Evolutionary conservation across 495 filamentous ascomycete species (phyloP).

Genomic region (Daldinia concentrica): DNA sequence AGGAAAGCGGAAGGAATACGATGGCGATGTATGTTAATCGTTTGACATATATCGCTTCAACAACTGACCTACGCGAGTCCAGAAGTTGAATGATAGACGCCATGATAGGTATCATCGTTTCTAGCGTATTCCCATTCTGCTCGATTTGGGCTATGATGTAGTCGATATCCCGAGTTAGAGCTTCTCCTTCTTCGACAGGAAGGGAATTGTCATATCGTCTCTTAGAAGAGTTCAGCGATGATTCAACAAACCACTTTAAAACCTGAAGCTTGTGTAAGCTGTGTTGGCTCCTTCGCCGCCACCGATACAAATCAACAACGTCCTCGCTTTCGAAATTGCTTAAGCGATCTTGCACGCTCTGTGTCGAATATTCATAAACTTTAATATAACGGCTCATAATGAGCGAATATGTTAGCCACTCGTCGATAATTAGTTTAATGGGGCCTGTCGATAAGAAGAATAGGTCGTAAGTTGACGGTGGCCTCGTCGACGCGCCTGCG

Average conservation of each 20-base stretch:
- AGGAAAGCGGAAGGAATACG: slow-evolving; percentile 52
- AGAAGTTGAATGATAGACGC: slow-evolving; percentile 45
- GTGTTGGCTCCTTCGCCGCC: slow-evolving; percentile 18
- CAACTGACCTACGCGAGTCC: slow-evolving; percentile 35
- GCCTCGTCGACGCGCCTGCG: not conserved
- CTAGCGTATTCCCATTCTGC: slow-evolving; percentile 31
- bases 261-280: slow-evolving; percentile 16
- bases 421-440: slow-evolving; percentile 16
- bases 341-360: not conserved
- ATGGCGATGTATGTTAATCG: slow-evolving; percentile 50
- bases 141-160: slow-evolving; percentile 34
- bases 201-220: not conserved
- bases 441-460: not conserved
- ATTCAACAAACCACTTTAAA: slow-evolving; percentile 15
- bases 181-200: not conserved
- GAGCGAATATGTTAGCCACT: slow-evolving; percentile 17
- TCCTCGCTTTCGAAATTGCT: slow-evolving; percentile 12
- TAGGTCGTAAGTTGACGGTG: slow-evolving; percentile 3
- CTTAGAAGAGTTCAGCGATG: not conserved
- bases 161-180: slow-evolving; percentile 27
- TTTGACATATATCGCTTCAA: slow-evolving; percentile 48
- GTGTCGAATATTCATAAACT: slow-evolving; percentile 11
- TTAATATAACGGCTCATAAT: slow-evolving; percentile 18
- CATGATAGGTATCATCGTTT: slow-evolving; percentile 45
- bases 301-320: slow-evolving; percentile 12